A percentile compares a stretch with the other conserved stretches of the same genome.
phyloP scores from a whole-genome alignment of 2,329 filamentous ascomycete species.

The Fonsecaea monophora region DNA sequence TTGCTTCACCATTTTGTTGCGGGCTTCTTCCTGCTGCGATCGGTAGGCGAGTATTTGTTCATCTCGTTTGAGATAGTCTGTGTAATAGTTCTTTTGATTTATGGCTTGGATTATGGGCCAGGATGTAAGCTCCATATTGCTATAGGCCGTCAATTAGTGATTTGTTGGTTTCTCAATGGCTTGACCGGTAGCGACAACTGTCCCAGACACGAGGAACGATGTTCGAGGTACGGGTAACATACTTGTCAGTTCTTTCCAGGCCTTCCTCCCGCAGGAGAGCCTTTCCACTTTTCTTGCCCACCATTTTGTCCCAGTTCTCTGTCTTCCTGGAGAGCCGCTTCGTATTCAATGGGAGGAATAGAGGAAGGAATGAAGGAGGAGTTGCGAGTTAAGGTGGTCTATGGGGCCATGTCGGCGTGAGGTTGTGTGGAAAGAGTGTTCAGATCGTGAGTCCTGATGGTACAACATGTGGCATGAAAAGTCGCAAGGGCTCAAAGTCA shows the following conservation, averaged over 20 bases:
- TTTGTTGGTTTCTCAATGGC: background rate
- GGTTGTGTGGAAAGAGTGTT: background rate
- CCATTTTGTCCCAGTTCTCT: conserved; percentile 53
- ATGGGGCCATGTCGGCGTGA: background rate
- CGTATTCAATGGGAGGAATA: background rate
- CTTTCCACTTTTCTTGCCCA: conserved; percentile 72
- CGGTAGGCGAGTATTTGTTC: conserved; percentile 91
- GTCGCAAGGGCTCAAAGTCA: background rate
- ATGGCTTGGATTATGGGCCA: conserved; percentile 94
- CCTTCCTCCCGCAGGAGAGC: conserved; percentile 50
- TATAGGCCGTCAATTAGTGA: background rate
- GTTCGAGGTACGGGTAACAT: background rate
- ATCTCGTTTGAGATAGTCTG: conserved; percentile 97
- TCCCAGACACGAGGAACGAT: background rate
- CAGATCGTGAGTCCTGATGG: background rate
- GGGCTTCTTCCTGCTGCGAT: conserved; percentile 83
- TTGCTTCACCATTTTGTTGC: conserved; percentile 81
- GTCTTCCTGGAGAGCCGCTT: background rate
- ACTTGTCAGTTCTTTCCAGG: conserved; percentile 91
- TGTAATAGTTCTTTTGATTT: conserved; percentile 99
- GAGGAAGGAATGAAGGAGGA: background rate
- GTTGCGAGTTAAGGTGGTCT: background rate
- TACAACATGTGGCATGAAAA: background rate
- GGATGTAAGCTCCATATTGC: conserved; percentile 88
- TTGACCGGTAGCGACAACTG: background rate